These are phyloP conservation scores for Zasmidium angulare DNA, from an alignment of 2,329 filamentous ascomycete genomes.

Conservation along the genomic window DNA sequence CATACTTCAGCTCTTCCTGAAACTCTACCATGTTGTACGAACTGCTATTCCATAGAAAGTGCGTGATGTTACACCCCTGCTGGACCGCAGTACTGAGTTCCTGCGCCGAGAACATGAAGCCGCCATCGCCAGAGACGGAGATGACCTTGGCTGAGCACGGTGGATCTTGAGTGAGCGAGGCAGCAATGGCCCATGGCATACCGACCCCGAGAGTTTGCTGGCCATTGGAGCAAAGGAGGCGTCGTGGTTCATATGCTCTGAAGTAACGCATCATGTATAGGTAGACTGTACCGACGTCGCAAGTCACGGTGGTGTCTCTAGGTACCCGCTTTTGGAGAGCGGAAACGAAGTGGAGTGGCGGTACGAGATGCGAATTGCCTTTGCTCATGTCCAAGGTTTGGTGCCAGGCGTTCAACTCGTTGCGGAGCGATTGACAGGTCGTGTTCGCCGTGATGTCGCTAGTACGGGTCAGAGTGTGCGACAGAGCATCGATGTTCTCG, in stretches of 20 bases:
- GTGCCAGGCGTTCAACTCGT: conserved; percentile 41
- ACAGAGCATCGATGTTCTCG: conserved; percentile 41
- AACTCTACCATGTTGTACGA: conserved; percentile 54
- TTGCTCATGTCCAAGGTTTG: conserved; percentile 19
- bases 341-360: conserved; percentile 49
- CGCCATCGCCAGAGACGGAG: conserved; percentile 48
- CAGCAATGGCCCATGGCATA: conserved; percentile 51
- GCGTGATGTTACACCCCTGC: conserved; percentile 51
- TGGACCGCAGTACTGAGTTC: conserved; percentile 49
- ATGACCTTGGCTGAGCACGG: conserved; percentile 48
- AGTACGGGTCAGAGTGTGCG: conserved; percentile 34
- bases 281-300: conserved; percentile 51
- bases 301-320: conserved; percentile 44
- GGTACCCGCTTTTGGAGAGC: conserved; percentile 43
- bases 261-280: conserved; percentile 51
- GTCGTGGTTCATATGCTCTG: conserved; percentile 45
- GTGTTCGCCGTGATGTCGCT: conserved; percentile 37
- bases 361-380: conserved; percentile 36
- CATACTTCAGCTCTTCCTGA: conserved; percentile 53
- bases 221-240: conserved; percentile 49
- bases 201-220: conserved; percentile 53
- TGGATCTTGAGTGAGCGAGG: conserved; percentile 44
- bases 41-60: conserved; percentile 53
- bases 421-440: conserved; percentile 35
- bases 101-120: conserved; percentile 51